Base-by-base conservation (phyloP, 2,329 filamentous ascomycete genomes). In the Hirsutella minnesotensis region DNA sequence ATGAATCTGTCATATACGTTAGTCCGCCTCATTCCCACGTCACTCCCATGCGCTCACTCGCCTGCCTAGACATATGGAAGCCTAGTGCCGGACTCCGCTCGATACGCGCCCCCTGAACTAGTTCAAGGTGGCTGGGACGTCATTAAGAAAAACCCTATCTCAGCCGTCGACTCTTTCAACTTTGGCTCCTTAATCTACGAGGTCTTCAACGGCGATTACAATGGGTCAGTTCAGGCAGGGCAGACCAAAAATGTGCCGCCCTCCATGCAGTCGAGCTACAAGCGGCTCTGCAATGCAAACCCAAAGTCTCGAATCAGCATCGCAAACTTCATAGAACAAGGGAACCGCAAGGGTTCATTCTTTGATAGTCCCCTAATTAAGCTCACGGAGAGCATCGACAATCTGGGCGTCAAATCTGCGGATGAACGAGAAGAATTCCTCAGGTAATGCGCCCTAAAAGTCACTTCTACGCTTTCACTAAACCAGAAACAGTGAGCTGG, bases 341-440 rank as follows among this genome's bases (percentile, higher is more conserved):
- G 92, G 10, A 81, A 75, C 53, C 79, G 89, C 39, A 73, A 69
- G 42, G 86, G 87, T 16, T 81, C 86, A 0, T 98, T 96, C 62
- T 96, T 98, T 52, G 85, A 95, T 55, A 95, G 86, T 3, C 81
- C 90, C 0, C 66, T 98, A 15, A 96, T 98, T 53, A 87, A 90
- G 49, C 68, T 98, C 52, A 92, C 89, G 0, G 86, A 96, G 48
- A 88, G 87, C 29, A 86, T 96, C 43, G 92, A 98, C 44, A 95
- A 84, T 52, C 69, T 98, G 30, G 90, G 90, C 1, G 73, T 96
- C 51, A 98, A 95, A 64, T 79, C 74, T 19, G 83, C 90, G 43
- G 72, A 75, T 8, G 92, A 98, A 62, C 76, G 87, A 46, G 88
- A 95, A 44, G 76, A 80, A 39, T 90, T 98, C 51, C 68, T 98